Conservation (phyloP, 768 basidiomycete species). For the Boletus sensibilis region DNA sequence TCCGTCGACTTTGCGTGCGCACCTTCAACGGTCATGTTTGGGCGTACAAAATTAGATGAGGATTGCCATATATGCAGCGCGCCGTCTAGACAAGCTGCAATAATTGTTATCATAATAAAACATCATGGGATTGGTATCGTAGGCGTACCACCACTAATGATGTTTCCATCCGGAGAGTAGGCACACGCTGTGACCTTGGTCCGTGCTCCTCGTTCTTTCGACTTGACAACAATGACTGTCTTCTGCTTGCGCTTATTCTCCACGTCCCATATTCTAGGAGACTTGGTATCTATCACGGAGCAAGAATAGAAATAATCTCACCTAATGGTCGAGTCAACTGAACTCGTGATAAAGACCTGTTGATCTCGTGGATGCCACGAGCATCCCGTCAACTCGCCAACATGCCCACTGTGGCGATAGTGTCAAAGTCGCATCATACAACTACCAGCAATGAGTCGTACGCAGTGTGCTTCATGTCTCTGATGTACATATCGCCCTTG, state of each 20-base stretch:
- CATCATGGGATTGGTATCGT: constrained; percentile 10
- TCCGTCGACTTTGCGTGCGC: constrained; percentile 87
- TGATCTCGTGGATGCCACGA: constrained; percentile 91
- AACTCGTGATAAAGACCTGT: constrained; percentile 84
- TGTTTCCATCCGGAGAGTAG: constrained; percentile 86
- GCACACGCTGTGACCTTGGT: constrained; percentile 87
- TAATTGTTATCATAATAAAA: not conserved
- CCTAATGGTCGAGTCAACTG: constrained; percentile 96
- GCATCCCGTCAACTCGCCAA: constrained; percentile 86
- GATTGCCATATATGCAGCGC: constrained; percentile 92
- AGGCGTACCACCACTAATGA: constrained; percentile 81
- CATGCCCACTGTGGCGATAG: constrained; percentile 71
- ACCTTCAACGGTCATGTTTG: constrained; percentile 79
- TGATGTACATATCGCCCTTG: constrained; percentile 97
- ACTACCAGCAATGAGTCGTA: constrained; percentile 41
- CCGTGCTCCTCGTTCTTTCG: constrained; percentile 89
- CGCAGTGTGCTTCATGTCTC: constrained; percentile 99
- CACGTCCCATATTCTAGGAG: constrained; percentile 85
- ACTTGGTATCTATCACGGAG: constrained; percentile 2
- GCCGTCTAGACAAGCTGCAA: constrained; percentile 83
- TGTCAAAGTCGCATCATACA: constrained; percentile 6
- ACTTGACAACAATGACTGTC: constrained; percentile 93
- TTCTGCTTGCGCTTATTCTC: constrained; percentile 94
- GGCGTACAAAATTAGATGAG: constrained; percentile 89
- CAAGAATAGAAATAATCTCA: constrained; percentile 32